These are phyloP conservation scores for Candida pseudoviswanathii DNA, from an alignment of 1,139 yeast genomes.

Conservation along the genomic window DNA sequence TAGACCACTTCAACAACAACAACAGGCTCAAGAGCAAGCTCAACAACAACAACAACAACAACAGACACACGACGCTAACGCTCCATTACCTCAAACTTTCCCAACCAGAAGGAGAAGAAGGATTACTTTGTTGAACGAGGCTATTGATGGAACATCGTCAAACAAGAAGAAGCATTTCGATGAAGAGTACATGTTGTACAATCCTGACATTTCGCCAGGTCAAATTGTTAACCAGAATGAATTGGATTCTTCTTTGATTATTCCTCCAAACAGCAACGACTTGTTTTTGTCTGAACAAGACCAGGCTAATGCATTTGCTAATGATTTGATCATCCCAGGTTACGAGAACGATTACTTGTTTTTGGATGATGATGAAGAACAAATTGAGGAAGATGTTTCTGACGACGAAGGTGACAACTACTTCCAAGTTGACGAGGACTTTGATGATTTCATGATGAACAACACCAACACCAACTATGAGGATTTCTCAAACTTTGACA, in stretches of 20 bases:
- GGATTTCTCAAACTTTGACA: conserved; percentile 13
- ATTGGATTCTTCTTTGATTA: conserved; percentile 29
- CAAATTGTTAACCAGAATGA: conserved; percentile 33
- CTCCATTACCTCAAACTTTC: conserved; percentile 20
- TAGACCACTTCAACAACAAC: conserved; percentile 19
- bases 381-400: conserved; percentile 39
- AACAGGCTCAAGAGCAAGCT: conserved; percentile 10
- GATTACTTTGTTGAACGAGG: conserved; percentile 32
- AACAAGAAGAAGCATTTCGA: conserved; percentile 24
- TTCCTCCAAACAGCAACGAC: conserved; percentile 23
- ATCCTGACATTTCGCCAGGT: conserved; percentile 49
- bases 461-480: conserved; percentile 11
- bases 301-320: conserved; percentile 5
- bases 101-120: conserved; percentile 32
- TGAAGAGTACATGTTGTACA: conserved; percentile 42
- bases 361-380: conserved; percentile 34
- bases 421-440: conserved; percentile 42
- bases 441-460: conserved; percentile 34
- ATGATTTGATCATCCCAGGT: conserved; percentile 29
- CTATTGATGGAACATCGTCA: conserved; percentile 19
- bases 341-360: conserved; percentile 38
- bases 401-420: conserved; percentile 43
- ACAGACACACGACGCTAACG: conserved; percentile 16
- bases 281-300: conserved; percentile 4
- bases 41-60: conserved; percentile 14